Percentiles rank a stretch among this genome's conserved stretches.
Evolutionary conservation across 2,329 filamentous ascomycete genomes (phyloP).

Genomic region (Neurospora crassa): DNA sequence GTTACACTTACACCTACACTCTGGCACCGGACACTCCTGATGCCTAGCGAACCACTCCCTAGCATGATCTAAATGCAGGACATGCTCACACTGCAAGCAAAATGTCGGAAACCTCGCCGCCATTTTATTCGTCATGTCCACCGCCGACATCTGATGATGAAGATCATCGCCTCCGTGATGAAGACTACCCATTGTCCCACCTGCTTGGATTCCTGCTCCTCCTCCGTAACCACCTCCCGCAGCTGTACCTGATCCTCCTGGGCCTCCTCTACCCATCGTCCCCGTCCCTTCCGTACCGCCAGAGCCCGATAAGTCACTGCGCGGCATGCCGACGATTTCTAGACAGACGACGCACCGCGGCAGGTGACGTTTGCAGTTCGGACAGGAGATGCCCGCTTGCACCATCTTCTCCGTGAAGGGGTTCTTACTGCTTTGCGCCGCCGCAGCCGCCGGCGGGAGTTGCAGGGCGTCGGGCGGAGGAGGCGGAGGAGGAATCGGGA

Average conservation of each 20-base stretch:
- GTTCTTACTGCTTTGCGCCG: conserved; percentile 28
- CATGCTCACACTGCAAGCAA: conserved; percentile 59
- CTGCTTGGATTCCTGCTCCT: conserved; percentile 30
- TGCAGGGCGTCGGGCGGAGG: neutral
- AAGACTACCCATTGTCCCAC: neutral
- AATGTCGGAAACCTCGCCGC: conserved; percentile 57
- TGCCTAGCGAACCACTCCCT: conserved; percentile 57
- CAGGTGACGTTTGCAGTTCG: conserved; percentile 56
- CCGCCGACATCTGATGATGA: neutral
- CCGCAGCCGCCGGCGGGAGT: conserved; percentile 5
- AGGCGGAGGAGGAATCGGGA: conserved; percentile 9
- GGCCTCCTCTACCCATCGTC: neutral
- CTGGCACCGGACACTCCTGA: conserved; percentile 57
- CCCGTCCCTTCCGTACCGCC: neutral
- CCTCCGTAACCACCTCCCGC: conserved; percentile 32
- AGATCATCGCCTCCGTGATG: neutral
- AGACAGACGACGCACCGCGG: conserved; percentile 60
- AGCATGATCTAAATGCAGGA: conserved; percentile 58
- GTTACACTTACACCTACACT: conserved; percentile 57
- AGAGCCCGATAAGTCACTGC: conserved; percentile 45
- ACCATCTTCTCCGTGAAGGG: conserved; percentile 47
- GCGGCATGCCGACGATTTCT: conserved; percentile 54
- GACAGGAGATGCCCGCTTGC: conserved; percentile 53
- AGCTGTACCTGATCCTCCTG: conserved; percentile 15
- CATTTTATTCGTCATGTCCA: conserved; percentile 16